Base-by-base conservation (phyloP, 371 early-diverging fungal genomes). In the Mortierella polycephala region DNA sequence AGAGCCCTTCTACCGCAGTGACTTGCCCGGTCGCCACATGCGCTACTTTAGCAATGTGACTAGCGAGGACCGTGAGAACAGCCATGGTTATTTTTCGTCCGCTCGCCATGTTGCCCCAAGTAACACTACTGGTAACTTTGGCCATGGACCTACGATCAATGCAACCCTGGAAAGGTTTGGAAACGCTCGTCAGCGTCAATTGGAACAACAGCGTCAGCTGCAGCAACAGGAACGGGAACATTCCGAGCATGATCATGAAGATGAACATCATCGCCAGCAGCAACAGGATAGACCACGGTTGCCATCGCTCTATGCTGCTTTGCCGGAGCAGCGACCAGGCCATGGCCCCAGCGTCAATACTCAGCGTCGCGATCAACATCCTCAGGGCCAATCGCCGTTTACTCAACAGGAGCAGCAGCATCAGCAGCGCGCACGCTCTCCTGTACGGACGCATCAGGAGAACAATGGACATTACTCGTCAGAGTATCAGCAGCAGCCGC, bases 11-110 rank as follows among this genome's bases (percentile, higher is more conserved):
- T 76, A 76, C 51, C 67, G 76, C 30, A 71, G 62, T 11, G 76
- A 76, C 51, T 18, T 76, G 5, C 76, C 76, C 11, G 71, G 71
- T 71, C 76, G 76, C 47, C 76, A 76, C 39, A 76, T 76, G 76
- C 71, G 76, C 7, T 76, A 76, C 67, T 76, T 76, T 42, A 67
- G 71, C 57, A 71, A 71, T 40, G 76, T 76, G 20, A 76, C 76
- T 14, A 67, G 71, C 40, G 56, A 70, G 52, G 76, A 76, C 42
- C 67, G 71, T 44, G 76, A 71, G 30, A 67, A 76, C 47, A 66
- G 68, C 54, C 67, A 76, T 4, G 76, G 76, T 7, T 71, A 62
- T 37, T 71, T 67, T 45, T 75, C 76, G 10, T 76, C 76, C 0
- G 76, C 76, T 39, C 65, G 71, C 23, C 71, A 71, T 63, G 64